A percentile compares a stretch with the other conserved stretches of the same genome.
These are phyloP conservation scores for Vaccinium corymbosum DNA, from an alignment of 148 eudicot species.

Conservation along the genomic window DNA sequence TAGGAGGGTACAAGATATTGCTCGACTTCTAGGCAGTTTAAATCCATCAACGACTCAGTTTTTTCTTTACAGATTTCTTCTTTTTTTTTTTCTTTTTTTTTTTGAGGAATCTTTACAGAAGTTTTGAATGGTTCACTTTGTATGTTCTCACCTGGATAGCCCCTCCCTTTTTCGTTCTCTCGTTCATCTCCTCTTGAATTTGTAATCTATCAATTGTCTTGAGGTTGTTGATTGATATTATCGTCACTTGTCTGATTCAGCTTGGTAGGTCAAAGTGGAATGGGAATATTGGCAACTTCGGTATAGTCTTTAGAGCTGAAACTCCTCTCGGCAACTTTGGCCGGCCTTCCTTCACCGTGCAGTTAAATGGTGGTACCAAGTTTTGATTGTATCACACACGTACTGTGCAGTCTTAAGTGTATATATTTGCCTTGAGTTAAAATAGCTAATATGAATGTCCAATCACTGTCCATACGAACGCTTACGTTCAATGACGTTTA, in stretches of 20 bases:
- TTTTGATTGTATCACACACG: slow-evolving; percentile 36
- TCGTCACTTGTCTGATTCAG: slow-evolving; percentile 33
- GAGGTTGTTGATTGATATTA: background rate
- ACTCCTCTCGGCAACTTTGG: slow-evolving; percentile 72
- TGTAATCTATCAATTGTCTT: background rate
- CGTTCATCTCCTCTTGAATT: background rate
- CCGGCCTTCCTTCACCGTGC: slow-evolving; percentile 73
- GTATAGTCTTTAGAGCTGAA: slow-evolving; percentile 77
- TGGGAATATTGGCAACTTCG: slow-evolving; percentile 78
- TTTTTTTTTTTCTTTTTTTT: no score
- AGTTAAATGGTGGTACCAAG: slow-evolving; percentile 86
- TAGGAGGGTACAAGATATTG: background rate
- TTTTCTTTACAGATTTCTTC: background rate
- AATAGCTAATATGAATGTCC: background rate
- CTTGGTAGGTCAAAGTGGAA: slow-evolving; percentile 99
- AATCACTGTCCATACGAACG: background rate
- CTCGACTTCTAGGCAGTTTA: background rate
- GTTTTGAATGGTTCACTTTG: background rate
- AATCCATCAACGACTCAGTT: background rate
- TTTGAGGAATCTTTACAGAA: background rate
- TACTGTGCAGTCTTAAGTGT: slow-evolving; percentile 22
- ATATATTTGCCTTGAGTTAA: slow-evolving; percentile 30
- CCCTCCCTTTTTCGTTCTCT: background rate
- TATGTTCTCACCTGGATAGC: background rate
- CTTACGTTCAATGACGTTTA: background rate